Percentiles rank a stretch among this genome's conserved stretches.
phyloP scores from a whole-genome alignment of 2,329 filamentous ascomycete species.

The Dothideomycetidae sp. region DNA sequence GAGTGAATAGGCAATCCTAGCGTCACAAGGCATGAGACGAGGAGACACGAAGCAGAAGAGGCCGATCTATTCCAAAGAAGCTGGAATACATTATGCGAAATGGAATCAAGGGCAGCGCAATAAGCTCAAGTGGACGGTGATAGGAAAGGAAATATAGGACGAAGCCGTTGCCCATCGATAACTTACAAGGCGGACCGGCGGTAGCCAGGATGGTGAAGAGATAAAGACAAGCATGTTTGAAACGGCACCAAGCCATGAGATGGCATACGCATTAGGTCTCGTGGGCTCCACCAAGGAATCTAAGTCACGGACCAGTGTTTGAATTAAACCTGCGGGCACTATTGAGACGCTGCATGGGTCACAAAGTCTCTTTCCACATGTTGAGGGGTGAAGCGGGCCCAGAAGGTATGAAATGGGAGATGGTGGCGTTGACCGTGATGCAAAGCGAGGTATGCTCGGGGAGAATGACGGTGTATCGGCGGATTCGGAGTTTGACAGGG shows the following conservation, averaged over 20 bases:
- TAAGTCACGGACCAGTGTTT: background rate
- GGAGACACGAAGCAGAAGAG: no score
- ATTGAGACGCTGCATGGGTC: background rate
- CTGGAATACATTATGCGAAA: no score
- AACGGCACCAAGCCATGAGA: no score
- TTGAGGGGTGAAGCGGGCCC: background rate
- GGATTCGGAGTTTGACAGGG: background rate
- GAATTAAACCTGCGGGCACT: background rate
- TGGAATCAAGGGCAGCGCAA: no score
- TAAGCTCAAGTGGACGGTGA: background rate
- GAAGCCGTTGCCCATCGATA: background rate
- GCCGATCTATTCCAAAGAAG: no score
- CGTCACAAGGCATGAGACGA: background rate
- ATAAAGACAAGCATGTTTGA: no score
- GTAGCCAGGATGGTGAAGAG: no score
- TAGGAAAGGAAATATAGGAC: background rate
- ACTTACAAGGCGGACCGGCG: no score
- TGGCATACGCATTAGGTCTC: no score
- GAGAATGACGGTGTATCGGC: background rate
- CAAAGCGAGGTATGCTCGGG: background rate
- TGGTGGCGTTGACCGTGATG: background rate
- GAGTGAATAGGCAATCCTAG: background rate
- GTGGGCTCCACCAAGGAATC: no score
- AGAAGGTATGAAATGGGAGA: background rate
- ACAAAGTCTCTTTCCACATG: no score